phyloP scores from a whole-genome alignment of 78 protist genomes.

The Trichosphaerium sp. region DNA sequence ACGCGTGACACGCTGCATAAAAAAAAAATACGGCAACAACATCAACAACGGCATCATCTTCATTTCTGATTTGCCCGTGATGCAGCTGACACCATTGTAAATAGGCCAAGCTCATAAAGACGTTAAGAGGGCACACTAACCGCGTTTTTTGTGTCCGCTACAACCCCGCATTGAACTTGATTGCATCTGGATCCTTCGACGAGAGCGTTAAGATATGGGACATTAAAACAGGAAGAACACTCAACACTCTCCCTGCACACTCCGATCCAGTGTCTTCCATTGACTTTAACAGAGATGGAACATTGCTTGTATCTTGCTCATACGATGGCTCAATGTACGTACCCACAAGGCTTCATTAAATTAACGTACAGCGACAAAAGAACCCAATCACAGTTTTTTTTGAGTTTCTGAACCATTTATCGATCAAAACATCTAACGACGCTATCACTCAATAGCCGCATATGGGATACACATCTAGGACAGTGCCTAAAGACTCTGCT shows the following conservation, averaged over 20 bases:
- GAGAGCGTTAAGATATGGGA: slow-evolving; percentile 66
- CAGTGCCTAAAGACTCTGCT: slow-evolving; percentile 68
- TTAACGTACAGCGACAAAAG: background rate
- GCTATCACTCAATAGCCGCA: slow-evolving; percentile 44
- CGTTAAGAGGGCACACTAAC: slow-evolving; percentile 67
- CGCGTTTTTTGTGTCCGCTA: slow-evolving; percentile 68
- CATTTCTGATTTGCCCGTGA: no score
- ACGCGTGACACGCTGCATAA: no score
- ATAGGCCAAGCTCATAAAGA: slow-evolving; percentile 21
- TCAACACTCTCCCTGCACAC: slow-evolving; percentile 67
- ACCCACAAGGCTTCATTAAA: background rate
- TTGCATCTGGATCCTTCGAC: slow-evolving; percentile 84
- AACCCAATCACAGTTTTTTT: background rate
- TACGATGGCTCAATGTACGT: slow-evolving; percentile 66
- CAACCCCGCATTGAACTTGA: slow-evolving; percentile 70
- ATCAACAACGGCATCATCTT: no score
- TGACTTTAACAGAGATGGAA: slow-evolving; percentile 82
- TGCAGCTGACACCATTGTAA: background rate
- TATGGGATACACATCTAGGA: slow-evolving; percentile 83
- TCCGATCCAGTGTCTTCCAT: slow-evolving; percentile 82
- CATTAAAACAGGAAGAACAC: slow-evolving; percentile 50
- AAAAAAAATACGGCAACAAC: no score
- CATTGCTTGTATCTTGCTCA: slow-evolving; percentile 68
- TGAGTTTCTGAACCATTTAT: no score
- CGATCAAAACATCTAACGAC: no score